These are phyloP conservation scores for Goffeauzyma gilvescens DNA, from an alignment of 768 basidiomycete genomes.

Conservation along the genomic window DNA sequence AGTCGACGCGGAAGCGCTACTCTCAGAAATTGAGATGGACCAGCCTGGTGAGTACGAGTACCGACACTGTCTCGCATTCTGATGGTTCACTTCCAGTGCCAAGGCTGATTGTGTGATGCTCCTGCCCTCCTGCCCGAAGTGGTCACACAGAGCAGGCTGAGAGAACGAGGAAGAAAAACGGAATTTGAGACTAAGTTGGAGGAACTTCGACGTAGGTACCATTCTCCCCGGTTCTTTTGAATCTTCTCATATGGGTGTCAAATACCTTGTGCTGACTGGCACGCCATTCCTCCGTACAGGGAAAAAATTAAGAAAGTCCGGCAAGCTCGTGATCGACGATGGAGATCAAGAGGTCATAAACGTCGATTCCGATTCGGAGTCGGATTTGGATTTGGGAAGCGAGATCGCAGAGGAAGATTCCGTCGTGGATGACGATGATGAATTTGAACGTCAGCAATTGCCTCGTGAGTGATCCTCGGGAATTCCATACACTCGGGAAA, in stretches of 20 bases:
- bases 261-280: neutral
- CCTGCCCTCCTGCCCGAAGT: neutral
- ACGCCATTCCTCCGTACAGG: too few species aligned
- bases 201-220: neutral
- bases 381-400: slow-evolving; percentile 8
- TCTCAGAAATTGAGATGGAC: slow-evolving; percentile 24
- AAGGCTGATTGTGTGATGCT: neutral
- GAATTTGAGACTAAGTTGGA: slow-evolving; percentile 3
- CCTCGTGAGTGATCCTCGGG: slow-evolving; percentile 31
- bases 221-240: neutral
- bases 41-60: slow-evolving; percentile 15
- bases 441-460: slow-evolving; percentile 8
- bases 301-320: too few species aligned
- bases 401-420: slow-evolving; percentile 19
- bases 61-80: neutral
- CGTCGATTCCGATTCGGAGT: slow-evolving; percentile 29
- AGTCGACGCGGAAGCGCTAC: slow-evolving; percentile 5
- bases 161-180: slow-evolving; percentile 12
- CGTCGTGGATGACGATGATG: slow-evolving; percentile 33
- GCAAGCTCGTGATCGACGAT: slow-evolving; percentile 36
- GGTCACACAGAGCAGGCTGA: slow-evolving; percentile 5
- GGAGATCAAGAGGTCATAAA: slow-evolving; percentile 42
- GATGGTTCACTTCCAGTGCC: too few species aligned
- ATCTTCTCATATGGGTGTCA: neutral
- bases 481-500: slow-evolving; percentile 1